Base-by-base conservation (phyloP, 805 yeast genomes). In the Candida anglica region DNA sequence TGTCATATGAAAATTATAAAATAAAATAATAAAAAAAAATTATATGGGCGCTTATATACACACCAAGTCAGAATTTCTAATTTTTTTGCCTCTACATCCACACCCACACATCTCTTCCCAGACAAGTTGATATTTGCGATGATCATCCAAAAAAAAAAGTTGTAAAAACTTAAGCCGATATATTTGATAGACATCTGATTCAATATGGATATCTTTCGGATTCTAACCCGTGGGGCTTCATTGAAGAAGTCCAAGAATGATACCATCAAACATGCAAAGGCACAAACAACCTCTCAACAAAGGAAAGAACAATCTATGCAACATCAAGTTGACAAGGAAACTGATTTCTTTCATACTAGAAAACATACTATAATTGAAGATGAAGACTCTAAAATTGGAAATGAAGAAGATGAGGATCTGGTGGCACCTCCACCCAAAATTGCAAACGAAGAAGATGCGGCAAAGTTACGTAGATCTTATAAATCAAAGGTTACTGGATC, bases 151-250 rank as follows among this genome's bases (percentile, higher is more conserved):
- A n/a, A n/a, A n/a, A n/a, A n/a, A n/a, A n/a, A n/a, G n/a, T n/a
- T n/a, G n/a, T n/a, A n/a, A n/a, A n/a, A n/a, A n/a, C n/a, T n/a
- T n/a, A n/a, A n/a, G n/a, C n/a, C n/a, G n/a, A n/a, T n/a, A n/a
- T n/a, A n/a, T n/a, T n/a, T n/a, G n/a, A n/a, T n/a, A n/a, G n/a
- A n/a, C n/a, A n/a, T n/a, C n/a, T n/a, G n/a, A n/a, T n/a, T n/a
- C n/a, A n/a, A n/a, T n/a, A 88, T 88, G 96, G 98, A 91, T 64
- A 82, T 91, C 40, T 93, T 91, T 57, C 71, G 86, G 48, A 79
- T 93, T 3, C 71, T 91, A 23, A 69, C 88, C 0, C 69, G 97
- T 51, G 98, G 98, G 15, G 95, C 97, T 0, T 71, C 79, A 9
- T 64, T 91, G 33, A 80, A 79, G 52, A 77, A 79, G 54, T 62